Percentiles rank a stretch among this genome's conserved stretches.
phyloP scores from a whole-genome alignment of 306 rosid species.

The Lablab purpureus region DNA sequence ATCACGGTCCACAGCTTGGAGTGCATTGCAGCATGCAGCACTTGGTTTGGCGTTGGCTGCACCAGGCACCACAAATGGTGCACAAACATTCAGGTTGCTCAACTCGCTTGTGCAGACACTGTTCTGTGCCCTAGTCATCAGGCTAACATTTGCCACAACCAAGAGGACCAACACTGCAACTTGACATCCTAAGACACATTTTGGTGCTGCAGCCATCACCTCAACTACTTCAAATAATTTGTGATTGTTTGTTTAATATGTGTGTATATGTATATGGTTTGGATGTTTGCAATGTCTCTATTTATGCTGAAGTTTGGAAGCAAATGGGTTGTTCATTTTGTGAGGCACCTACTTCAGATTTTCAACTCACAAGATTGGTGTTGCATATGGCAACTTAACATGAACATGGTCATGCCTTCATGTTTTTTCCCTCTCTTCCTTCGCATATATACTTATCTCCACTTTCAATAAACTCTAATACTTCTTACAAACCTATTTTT shows the following conservation, averaged over 20 bases:
- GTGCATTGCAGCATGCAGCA: slow-evolving; percentile 63
- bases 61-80: slow-evolving; percentile 72
- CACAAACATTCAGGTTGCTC: slow-evolving; percentile 61
- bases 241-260: background rate
- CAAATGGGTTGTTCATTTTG: background rate
- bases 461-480: too few species aligned
- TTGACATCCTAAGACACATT: slow-evolving; percentile 31
- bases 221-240: background rate
- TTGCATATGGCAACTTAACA: background rate
- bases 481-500: too few species aligned
- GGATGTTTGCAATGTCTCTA: background rate
- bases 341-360: slow-evolving; percentile 34
- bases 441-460: too few species aligned
- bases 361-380: slow-evolving; percentile 36
- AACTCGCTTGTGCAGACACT: slow-evolving; percentile 53
- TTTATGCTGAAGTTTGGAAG: slow-evolving; percentile 25
- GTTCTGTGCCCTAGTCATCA: slow-evolving; percentile 51
- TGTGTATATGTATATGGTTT: background rate
- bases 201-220: slow-evolving; percentile 44
- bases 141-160: slow-evolving; percentile 39
- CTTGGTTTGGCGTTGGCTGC: slow-evolving; percentile 52
- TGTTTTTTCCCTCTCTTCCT: too few species aligned
- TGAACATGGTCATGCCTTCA: too few species aligned
- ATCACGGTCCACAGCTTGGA: slow-evolving; percentile 51
- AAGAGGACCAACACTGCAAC: slow-evolving; percentile 45